Evolutionary conservation across 2,329 filamentous ascomycete genomes (phyloP), one percentile per base, ranked within the genome.

Genomic region (Simplicillium sp.): DNA sequence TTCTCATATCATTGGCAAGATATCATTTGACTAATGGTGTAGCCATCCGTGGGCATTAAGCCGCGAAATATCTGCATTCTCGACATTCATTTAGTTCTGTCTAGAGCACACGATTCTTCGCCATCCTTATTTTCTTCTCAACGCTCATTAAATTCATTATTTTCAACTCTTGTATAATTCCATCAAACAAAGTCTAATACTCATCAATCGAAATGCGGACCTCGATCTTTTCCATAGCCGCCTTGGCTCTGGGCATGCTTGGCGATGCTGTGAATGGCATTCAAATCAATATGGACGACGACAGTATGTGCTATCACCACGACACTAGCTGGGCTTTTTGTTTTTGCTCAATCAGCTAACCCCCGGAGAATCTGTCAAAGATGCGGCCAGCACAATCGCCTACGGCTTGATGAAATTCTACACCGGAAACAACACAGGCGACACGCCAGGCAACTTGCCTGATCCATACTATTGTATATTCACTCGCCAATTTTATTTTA

Each of bases 391-490:
- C 38, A 70, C 66, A 14, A 62, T 71, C 41, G 70, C 68, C 20
- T 70, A 58, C 40, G 67, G 65, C 16, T 46, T 73, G 39, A 59
- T 71, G 51, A 67, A 62, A 34, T 75, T 61, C 50, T 75, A 75
- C 48, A 70, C 67, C 1, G 75, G 75, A 43, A 77, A 78, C 57
- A 70, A 74, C 49, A 76, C 75, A 0, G 75, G 75, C 42, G 74
- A 78, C 48, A 62, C 62, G 0, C 69, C 75, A 2, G 75, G 75
- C 20, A 78, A 78, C 56, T 55, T 79, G 36, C 75, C 75, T 12
- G 65, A 68, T 39, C 74, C 73, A 13, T 82, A 82, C 51, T 85
- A 80, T 57, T 87, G 82, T 64, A 61, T 67, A 60, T 61, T 58
- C n/a, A n/a, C n/a, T n/a, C 14, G 54, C 58, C 18, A 65, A 65